Percentiles rank a stretch among this genome's conserved stretches.
Conservation (phyloP, 1,284 basidiomycete species). For the Malassezia globosa region DNA sequence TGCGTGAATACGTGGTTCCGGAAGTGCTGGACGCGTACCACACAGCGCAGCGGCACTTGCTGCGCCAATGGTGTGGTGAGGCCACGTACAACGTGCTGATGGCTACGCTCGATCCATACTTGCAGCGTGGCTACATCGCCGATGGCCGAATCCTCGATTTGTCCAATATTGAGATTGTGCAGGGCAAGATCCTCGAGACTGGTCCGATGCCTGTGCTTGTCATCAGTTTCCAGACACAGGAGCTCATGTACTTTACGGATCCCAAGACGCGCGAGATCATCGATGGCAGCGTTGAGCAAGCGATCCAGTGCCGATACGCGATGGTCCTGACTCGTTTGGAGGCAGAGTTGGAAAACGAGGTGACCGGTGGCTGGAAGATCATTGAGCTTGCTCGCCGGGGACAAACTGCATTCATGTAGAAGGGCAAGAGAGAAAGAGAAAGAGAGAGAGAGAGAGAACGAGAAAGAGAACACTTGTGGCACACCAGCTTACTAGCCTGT, state of each 20-base stretch:
- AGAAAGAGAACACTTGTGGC: background rate
- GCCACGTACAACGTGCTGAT: conserved; percentile 84
- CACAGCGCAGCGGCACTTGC: conserved; percentile 69
- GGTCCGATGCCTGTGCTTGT: conserved; percentile 71
- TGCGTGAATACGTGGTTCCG: conserved; percentile 92
- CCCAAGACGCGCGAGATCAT: conserved; percentile 72
- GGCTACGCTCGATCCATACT: conserved; percentile 91
- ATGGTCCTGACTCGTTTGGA: conserved; percentile 79
- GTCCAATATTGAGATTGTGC: conserved; percentile 36
- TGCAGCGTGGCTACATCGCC: conserved; percentile 64
- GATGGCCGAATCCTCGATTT: conserved; percentile 40
- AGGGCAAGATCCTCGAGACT: conserved; percentile 58
- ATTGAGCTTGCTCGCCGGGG: conserved; percentile 60
- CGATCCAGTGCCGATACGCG: conserved; percentile 85
- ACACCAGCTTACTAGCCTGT: background rate
- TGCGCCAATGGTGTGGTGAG: conserved; percentile 88
- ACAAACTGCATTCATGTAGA: conserved; percentile 18
- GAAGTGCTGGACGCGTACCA: conserved; percentile 95
- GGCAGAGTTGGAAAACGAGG: conserved; percentile 54
- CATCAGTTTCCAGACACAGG: conserved; percentile 86
- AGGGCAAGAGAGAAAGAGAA: background rate
- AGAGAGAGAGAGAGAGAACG: too few relatives aligned
- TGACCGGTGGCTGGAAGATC: conserved; percentile 97
- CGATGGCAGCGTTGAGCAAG: conserved; percentile 74
- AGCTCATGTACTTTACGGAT: conserved; percentile 81